phyloP scores from a whole-genome alignment of 164 flowering plant species.

The Magnolia changhungtana region DNA sequence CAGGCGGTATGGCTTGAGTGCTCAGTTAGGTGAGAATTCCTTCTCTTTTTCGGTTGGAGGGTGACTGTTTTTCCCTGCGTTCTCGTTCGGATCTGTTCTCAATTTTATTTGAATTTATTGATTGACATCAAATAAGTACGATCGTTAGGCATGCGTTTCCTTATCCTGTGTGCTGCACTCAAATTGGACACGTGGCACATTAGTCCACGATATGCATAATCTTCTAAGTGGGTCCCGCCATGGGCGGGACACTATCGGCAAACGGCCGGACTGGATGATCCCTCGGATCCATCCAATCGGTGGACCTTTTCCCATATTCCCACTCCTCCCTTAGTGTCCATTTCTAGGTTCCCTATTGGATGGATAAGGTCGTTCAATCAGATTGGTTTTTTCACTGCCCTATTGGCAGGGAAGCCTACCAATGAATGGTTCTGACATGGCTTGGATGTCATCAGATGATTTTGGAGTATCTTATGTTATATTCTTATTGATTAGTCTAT shows the following conservation, averaged over 20 bases:
- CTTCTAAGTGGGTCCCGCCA: too few relatives aligned
- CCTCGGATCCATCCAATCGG: too few relatives aligned
- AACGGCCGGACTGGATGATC: too few relatives aligned
- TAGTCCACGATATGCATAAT: too few relatives aligned
- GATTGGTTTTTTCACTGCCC: neutral
- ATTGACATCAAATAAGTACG: neutral
- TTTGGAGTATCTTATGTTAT: neutral
- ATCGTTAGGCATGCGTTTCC: neutral
- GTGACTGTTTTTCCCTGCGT: neutral
- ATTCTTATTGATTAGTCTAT: neutral
- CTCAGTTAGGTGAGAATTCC: constrained; percentile 37
- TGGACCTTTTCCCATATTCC: too few relatives aligned
- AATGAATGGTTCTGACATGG: neutral
- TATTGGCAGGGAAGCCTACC: neutral
- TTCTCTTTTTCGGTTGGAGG: neutral
- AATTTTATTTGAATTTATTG: neutral
- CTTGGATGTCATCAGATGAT: neutral
- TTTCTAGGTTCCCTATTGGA: neutral
- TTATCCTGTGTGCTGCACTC: too few relatives aligned
- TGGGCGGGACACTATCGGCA: too few relatives aligned
- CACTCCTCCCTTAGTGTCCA: neutral
- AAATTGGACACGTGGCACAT: too few relatives aligned
- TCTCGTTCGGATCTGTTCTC: neutral
- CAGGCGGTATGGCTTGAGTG: constrained; percentile 36
- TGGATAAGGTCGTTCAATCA: neutral